Base-by-base conservation (phyloP, 495 filamentous ascomycete species). In the Hapsidospora chrysogenum region DNA sequence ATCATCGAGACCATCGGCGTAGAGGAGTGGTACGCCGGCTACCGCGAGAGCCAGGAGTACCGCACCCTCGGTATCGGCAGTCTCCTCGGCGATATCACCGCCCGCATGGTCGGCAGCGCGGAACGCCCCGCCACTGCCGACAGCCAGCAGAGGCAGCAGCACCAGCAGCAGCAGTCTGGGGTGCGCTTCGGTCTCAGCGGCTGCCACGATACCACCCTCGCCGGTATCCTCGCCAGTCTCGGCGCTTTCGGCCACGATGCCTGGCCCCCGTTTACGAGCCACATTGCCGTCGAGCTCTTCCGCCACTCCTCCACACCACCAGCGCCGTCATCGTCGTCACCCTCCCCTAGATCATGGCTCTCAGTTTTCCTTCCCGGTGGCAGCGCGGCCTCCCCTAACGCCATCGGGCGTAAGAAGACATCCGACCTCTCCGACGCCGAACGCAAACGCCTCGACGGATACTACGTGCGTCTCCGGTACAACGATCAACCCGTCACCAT, bases 21-120 rank as follows among this genome's bases (percentile, higher is more conserved):
- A 2, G 89, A 97, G 43, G 92, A 97, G 57, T 96, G 89, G 89
- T 96, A 78, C 49, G 57, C 73, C 6, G 89, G 87, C 3, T 97
- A 85, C 51, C 64, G 63, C 26, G 84, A 94, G 56, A 84, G 72
- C 37, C 54, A 47, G 17, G 89, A 97, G 54, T 96, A 89, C 60
- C 74, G 89, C 4, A 68, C 61, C 43, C 60, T 97, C 2, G 89
- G 92, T 2, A 86, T 94, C 38, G 89, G 89, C 28, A 70, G 64
- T 11, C 55, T 96, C 13, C 54, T 92, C 46, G 86, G 83, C 2
- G 89, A 97, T 49, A 55, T 94, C 21, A 74, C 84, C n/a, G 65
- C 70, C 27, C 66, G 84, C 3, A 94, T 95, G 85, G 68, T 85
- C 9, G 73, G 71, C 32, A 75, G 63, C 35, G 71, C 71, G 3